phyloP scores from a whole-genome alignment of 192 early-diverging fungal species.

The Paraglomus occultum region DNA sequence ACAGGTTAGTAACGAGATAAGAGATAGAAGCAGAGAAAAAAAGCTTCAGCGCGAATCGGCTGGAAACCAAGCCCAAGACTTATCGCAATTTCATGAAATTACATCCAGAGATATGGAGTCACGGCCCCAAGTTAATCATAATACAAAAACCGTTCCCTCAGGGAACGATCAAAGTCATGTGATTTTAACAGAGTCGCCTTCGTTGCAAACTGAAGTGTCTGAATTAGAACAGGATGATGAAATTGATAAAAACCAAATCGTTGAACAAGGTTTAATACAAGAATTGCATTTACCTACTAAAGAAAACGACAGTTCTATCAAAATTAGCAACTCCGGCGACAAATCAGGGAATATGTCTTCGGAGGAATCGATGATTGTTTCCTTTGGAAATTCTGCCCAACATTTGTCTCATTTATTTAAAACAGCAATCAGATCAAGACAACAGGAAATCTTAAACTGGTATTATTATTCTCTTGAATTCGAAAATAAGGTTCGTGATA shows the following conservation, averaged over 20 bases:
- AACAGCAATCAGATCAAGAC: background rate
- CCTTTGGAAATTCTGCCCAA: conserved; percentile 1
- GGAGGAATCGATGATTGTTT: too few relatives aligned
- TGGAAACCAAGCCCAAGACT: too few relatives aligned
- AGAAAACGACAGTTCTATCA: background rate
- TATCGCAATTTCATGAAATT: too few relatives aligned
- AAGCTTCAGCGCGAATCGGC: too few relatives aligned
- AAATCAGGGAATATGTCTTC: conserved; percentile 2
- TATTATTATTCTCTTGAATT: conserved; percentile 14
- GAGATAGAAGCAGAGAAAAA: background rate
- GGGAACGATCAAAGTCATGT: too few relatives aligned
- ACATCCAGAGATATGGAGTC: too few relatives aligned
- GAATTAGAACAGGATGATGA: conserved; percentile 1
- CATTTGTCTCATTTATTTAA: conserved; percentile 4
- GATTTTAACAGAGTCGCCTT: too few relatives aligned
- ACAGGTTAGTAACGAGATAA: conserved; percentile 1
- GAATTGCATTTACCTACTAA: conserved; percentile 1
- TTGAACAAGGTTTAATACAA: conserved; percentile 20
- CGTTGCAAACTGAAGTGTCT: background rate
- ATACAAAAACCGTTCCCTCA: too few relatives aligned
- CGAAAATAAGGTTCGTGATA: conserved; percentile 4
- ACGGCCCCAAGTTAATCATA: too few relatives aligned
- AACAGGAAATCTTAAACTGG: conserved; percentile 17
- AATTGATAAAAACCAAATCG: conserved; percentile 2
- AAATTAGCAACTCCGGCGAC: too few relatives aligned